Conservation (phyloP, 2,329 filamentous ascomycete genomes). For the Fusarium keratoplasticum region DNA sequence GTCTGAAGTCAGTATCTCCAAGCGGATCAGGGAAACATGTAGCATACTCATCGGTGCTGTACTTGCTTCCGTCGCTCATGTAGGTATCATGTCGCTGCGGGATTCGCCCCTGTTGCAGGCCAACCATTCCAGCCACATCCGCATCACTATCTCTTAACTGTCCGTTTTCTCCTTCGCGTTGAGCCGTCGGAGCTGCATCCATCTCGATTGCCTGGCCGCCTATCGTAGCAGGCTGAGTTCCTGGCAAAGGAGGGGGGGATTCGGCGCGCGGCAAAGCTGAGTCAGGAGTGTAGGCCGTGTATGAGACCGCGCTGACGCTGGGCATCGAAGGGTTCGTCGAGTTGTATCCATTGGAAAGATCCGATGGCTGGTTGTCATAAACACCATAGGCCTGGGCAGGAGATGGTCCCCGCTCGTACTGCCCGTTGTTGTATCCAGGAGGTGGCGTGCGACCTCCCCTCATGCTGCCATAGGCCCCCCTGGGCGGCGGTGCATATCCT, state of each 20-base stretch:
- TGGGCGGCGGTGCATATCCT: conserved; percentile 48
- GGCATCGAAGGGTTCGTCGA: conserved; percentile 47
- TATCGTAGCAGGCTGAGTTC: conserved; percentile 52
- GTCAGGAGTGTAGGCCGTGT: conserved; percentile 59
- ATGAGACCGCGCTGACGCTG: conserved; percentile 52
- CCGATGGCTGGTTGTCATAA: conserved; percentile 54
- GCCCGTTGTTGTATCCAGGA: conserved; percentile 56
- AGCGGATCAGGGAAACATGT: background rate
- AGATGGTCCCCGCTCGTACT: conserved; percentile 54
- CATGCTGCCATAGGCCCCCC: conserved; percentile 48
- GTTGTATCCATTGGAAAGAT: conserved; percentile 42
- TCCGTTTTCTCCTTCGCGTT: conserved; percentile 59
- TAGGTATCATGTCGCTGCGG: conserved; percentile 60
- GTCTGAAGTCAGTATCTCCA: conserved; percentile 2
- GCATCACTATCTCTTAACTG: conserved; percentile 72
- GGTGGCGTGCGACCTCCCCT: conserved; percentile 53
- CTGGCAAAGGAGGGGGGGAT: conserved; percentile 71
- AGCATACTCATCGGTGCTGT: conserved; percentile 77
- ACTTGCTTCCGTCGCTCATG: conserved; percentile 76
- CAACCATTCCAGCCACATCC: conserved; percentile 80
- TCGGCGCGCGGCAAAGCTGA: conserved; percentile 68
- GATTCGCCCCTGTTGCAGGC: conserved; percentile 69
- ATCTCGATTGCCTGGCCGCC: conserved; percentile 81
- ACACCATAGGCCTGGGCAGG: conserved; percentile 53
- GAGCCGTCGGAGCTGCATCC: conserved; percentile 71